Conservation (phyloP, 495 filamentous ascomycete genomes). For the Penicillium cataractarum region DNA sequence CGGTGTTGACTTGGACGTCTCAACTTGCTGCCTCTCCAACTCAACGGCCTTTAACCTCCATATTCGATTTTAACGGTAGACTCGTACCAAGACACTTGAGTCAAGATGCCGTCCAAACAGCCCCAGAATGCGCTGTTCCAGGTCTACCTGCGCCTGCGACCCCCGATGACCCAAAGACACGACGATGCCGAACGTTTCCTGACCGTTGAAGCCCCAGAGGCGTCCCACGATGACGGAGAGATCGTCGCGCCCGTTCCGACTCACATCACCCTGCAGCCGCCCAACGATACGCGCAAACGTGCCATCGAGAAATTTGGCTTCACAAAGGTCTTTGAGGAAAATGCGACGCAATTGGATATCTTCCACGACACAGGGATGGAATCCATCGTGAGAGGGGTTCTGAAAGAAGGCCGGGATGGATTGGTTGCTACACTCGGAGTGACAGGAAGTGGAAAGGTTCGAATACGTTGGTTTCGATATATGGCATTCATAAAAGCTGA, state of each 20-base stretch:
- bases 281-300: slow-evolving; percentile 74
- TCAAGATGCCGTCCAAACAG: slow-evolving; percentile 41
- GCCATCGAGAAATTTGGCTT: slow-evolving; percentile 94
- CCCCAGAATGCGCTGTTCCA: slow-evolving; percentile 74
- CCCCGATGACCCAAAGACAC: slow-evolving; percentile 53
- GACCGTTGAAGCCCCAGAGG: slow-evolving; percentile 65
- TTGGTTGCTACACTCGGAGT: slow-evolving; percentile 91
- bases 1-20: slow-evolving; percentile 21
- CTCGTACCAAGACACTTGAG: not conserved
- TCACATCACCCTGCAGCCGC: slow-evolving; percentile 87
- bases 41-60: slow-evolving; percentile 18
- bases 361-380: slow-evolving; percentile 82
- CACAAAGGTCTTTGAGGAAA: slow-evolving; percentile 89
- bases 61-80: slow-evolving; percentile 15
- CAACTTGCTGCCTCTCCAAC: slow-evolving; percentile 11
- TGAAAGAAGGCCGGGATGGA: slow-evolving; percentile 83
- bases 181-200: slow-evolving; percentile 70
- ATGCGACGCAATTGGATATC: slow-evolving; percentile 79
- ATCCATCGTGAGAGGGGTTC: slow-evolving; percentile 74
- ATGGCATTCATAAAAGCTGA: slow-evolving; percentile 16
- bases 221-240: slow-evolving; percentile 29
- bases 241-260: slow-evolving; percentile 58
- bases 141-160: slow-evolving; percentile 88
- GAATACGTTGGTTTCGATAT: slow-evolving; percentile 14
- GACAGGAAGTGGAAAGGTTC: slow-evolving; percentile 93